Evolutionary conservation across 805 yeast genomes (phyloP).

Genomic region (Metschnikowia gruessii): DNA sequence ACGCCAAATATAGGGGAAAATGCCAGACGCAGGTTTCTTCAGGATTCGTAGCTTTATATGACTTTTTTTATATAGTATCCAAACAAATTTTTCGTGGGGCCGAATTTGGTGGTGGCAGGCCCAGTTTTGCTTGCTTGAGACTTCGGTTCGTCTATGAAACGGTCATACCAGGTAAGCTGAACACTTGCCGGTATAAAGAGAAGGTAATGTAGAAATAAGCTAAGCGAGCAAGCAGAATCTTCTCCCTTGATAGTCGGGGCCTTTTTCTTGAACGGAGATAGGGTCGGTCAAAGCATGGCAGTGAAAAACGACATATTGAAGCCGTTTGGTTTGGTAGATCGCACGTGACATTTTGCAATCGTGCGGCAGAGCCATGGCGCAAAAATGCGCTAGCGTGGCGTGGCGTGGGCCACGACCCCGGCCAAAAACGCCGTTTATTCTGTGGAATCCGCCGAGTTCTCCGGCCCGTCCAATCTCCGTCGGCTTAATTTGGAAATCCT

Average conservation of each 20-base stretch:
- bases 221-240: background rate
- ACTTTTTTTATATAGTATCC: background rate
- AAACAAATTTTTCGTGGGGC: background rate
- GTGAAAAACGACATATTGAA: background rate
- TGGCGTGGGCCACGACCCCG: background rate
- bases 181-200: background rate
- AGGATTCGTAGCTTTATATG: background rate
- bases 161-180: background rate
- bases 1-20: background rate
- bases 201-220: background rate
- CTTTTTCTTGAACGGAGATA: background rate
- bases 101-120: background rate
- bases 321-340: conserved; percentile 10
- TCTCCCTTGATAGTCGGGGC: background rate
- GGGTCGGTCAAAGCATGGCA: background rate
- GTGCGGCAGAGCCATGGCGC: conserved; percentile 1
- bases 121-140: background rate
- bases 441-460: too few species aligned
- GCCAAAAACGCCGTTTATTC: background rate
- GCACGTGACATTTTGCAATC: conserved; percentile 23
- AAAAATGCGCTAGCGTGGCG: background rate
- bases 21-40: background rate
- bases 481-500: too few species aligned
- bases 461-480: too few species aligned
- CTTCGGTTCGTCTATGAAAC: background rate